phyloP scores from a whole-genome alignment of 805 yeast species.

The Myxozyma geophila region DNA sequence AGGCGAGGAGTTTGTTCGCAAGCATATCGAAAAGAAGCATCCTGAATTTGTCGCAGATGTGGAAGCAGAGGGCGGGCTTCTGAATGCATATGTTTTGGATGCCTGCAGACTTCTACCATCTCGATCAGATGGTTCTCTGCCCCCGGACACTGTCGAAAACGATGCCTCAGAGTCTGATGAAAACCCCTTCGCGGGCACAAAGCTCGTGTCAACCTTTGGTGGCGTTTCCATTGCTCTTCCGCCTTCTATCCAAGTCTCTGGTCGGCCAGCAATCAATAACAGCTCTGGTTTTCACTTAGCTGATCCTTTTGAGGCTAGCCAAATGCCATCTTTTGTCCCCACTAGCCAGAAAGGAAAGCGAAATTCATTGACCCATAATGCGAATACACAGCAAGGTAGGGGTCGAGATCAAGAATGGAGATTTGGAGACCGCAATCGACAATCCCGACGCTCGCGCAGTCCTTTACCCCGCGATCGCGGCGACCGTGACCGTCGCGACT shows the following conservation, averaged over 20 bases:
- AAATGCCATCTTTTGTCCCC: slow-evolving; percentile 2
- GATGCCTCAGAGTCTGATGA: slow-evolving; percentile 2
- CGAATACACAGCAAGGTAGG: slow-evolving; percentile 2
- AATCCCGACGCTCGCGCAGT: slow-evolving; percentile 19
- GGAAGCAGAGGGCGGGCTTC: slow-evolving; percentile 13
- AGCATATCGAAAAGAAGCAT: slow-evolving; percentile 36
- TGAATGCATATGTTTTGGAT: slow-evolving; percentile 32
- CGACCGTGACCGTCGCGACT: slow-evolving; percentile 20
- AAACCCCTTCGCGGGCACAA: neutral
- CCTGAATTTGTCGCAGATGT: slow-evolving; percentile 27
- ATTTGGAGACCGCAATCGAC: slow-evolving; percentile 11
- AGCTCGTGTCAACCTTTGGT: slow-evolving; percentile 14
- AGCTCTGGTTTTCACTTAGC: slow-evolving; percentile 2
- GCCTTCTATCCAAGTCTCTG: slow-evolving; percentile 1
- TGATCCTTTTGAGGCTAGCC: slow-evolving; percentile 9
- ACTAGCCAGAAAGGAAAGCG: neutral
- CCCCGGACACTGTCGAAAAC: slow-evolving; percentile 1
- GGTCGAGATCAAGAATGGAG: slow-evolving; percentile 19
- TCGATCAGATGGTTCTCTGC: slow-evolving; percentile 25
- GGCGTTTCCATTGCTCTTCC: slow-evolving; percentile 30
- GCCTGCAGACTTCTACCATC: slow-evolving; percentile 30
- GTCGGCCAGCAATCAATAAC: neutral
- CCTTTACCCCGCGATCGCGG: slow-evolving; percentile 19
- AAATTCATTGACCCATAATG: neutral
- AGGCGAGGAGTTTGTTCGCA: slow-evolving; percentile 36